Evolutionary conservation across 306 rosid species (phyloP), one percentile per base, ranked within the genome.

Genomic region (Fragaria ananassa): DNA sequence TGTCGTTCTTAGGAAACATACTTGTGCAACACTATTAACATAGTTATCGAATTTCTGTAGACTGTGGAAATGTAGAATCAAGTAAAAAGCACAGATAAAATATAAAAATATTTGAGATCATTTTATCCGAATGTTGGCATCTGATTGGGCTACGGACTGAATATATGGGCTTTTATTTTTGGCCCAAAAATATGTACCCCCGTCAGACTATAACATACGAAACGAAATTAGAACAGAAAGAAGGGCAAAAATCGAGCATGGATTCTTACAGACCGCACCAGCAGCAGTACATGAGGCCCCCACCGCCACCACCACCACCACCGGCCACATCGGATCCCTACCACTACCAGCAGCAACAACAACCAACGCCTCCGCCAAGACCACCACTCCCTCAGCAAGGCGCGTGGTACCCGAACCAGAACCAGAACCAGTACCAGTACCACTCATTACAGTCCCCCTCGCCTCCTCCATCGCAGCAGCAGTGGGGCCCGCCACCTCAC

Each of bases 371-470:
- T 23, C 68, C 47, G 6, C 85, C 82, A 21, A 68, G 85, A 47
- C 83, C 88, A 9, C 83, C 89, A 6, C 71, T 37, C 9, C 94
- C 91, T 57, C 66, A 12, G 37, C 66, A 50, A 45, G 88, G 76
- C 5, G 80, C 90, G 4, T 92, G 97, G 97, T 88, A 74, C 77
- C 97, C 91, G 31, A 78, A 81, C 77, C 99, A 91, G 31, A 78
- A 81, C n/a, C n/a, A n/a, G n/a, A 29, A 29, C 77, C 99, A 92
- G 84, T 89, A 84, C 78, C 97, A 95, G 80, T 92, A 87, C 83
- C 92, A 83, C 21, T 82, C 76, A 18, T 65, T 83, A n/a, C 86
- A 74, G 60, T 70, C 87, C 71, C 90, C n/a, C 15, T 67, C 91
- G 17, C 92, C 97, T 4, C 93, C 96, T 4, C 93, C 96, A 1